Base-by-base conservation (phyloP, 2,329 filamentous ascomycete species). In the Monilinia laxa region DNA sequence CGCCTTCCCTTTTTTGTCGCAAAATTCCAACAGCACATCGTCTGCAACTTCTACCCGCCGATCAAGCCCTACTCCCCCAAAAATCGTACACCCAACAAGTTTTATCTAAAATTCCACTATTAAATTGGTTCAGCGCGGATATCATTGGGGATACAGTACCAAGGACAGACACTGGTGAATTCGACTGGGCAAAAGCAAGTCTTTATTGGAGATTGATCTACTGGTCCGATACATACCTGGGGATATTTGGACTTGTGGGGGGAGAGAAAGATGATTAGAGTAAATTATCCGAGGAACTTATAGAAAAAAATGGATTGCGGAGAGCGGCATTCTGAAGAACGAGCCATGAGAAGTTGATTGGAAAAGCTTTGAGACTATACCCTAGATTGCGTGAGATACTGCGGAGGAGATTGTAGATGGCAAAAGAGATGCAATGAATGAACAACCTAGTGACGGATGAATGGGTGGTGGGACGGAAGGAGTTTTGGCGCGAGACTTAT, bases 81-180 rank as follows among this genome's bases (percentile, higher is more conserved):
- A 86, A 86, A 59, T 88, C 87, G 3, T 82, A 86, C 65, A 80
- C 84, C 47, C 87, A 91, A 77, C 84, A 87, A 62, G 75, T 91
- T 25, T 78, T 90, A 65, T 84, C 84, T 70, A 85, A 84, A 64
- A 85, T 92, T 52, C 90, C 90, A 2, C 82, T 92, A 68, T 79
- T 92, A 68, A 85, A 84, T 72, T 92, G 89, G 87, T 89, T 93
- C 75, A 87, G 86, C 56, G 87, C 81, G 7, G 79, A 83, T 73
- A 87, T 93, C 77, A 93, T 94, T 73, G 91, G 91, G 7, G 87
- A 87, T 74, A 84, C 90, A 75, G 87, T 94, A 51, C 91, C 91
- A 10, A 83, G 89, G 53, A 89, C 84, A 64, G 90, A 92, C 64
- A 81, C 84, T 54, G 91, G 91, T 67, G 87, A 87, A 53, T 93